A percentile compares a stretch with the other conserved stretches of the same genome.
phyloP scores from a whole-genome alignment of 2,329 filamentous ascomycete species.

The Trichoderma sp. region DNA sequence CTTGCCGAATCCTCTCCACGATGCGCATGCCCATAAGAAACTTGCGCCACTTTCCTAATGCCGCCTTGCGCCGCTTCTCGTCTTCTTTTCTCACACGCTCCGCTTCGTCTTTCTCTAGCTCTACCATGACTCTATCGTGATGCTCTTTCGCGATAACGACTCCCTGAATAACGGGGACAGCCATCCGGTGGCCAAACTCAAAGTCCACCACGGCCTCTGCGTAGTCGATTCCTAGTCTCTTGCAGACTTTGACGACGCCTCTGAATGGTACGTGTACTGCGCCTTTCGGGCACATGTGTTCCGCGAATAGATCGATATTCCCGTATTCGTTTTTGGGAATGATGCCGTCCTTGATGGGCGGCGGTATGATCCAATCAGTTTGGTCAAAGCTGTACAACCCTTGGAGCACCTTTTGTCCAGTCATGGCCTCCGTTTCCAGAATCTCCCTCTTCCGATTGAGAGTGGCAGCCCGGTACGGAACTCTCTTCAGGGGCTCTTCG shows the following conservation, averaged over 20 bases:
- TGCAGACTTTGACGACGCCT: constrained; percentile 77
- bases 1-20: constrained; percentile 70
- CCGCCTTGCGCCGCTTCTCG: constrained; percentile 74
- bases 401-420: constrained; percentile 81
- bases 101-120: constrained; percentile 75
- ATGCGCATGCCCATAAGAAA: constrained; percentile 86
- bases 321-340: constrained; percentile 95
- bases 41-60: constrained; percentile 79
- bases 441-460: constrained; percentile 84
- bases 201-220: constrained; percentile 96
- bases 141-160: constrained; percentile 86
- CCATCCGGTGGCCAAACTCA: constrained; percentile 93
- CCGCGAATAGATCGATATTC: constrained; percentile 94
- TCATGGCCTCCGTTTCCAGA: constrained; percentile 77
- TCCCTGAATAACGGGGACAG: constrained; percentile 86
- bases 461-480: constrained; percentile 89
- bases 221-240: constrained; percentile 80
- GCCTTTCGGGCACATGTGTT: constrained; percentile 85
- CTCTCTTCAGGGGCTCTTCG: constrained; percentile 76
- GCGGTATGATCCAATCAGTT: constrained; percentile 93
- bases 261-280: constrained; percentile 81
- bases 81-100: constrained; percentile 78
- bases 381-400: constrained; percentile 82
- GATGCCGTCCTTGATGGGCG: constrained; percentile 77
- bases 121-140: constrained; percentile 70